Base-by-base conservation (phyloP, 257 asterid species). In the Gentiana straminea region DNA sequence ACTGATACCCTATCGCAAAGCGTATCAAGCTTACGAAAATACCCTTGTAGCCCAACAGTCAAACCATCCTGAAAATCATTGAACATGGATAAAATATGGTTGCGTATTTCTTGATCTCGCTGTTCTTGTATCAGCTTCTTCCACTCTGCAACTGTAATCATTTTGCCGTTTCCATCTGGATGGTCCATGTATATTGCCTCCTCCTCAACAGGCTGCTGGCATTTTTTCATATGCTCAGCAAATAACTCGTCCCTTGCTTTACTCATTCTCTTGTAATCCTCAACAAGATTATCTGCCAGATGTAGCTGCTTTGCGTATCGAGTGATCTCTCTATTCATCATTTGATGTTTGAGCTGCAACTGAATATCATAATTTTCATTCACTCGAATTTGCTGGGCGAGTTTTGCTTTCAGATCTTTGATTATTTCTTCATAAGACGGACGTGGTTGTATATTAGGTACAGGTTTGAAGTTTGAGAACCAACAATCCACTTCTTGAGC, bases 161-260 rank as follows among this genome's bases (percentile, higher is more conserved):
- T 33, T 2, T 36, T 50, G 24, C 69, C 63, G 13, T 58, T 57
- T 13, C 69, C 59, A n/a, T 34, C 37, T 50, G 63, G 59, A 57
- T 64, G 63, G 35, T 57, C 58, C 50, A 33, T 36, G 15, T 64
- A 64, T 9, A 49, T 4, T 11, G 69, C 33, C 59, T 57, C 52
- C 11, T 64, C 64, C 59, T 57, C 52, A 11, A 56, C 64, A 35
- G 5, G 46, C 46, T 41, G 59, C 53, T n/a, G 50, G 49, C 43
- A n/a, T 62, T 36, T 0, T n/a, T 4, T 33, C 7, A 46, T 49
- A 33, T 0, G 51, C 41, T 15, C 50, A 10, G 46, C 46, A 41
- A 5, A 7, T 5, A 10, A 41, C 46, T 41, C 9, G 9, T 41
- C 10, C 46, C 7, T 41, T 41, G 7, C 10, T 41, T 41, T 41